phyloP scores from a whole-genome alignment of 345 rosid species.

The Populus alba region DNA sequence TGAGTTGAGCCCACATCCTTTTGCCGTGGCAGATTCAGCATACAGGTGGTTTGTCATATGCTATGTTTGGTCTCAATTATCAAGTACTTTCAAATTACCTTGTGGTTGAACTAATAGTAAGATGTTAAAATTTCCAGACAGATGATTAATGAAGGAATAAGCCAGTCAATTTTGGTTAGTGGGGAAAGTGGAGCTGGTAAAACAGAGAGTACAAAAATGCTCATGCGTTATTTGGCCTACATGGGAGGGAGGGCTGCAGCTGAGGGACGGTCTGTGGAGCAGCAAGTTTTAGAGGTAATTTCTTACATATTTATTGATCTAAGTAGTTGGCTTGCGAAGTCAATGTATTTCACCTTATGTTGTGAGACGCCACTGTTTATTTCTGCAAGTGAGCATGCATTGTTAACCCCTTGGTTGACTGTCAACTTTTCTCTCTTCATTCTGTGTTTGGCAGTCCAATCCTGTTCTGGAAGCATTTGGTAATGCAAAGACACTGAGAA shows the following conservation, averaged over 20 bases:
- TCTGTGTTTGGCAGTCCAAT: conserved; percentile 68
- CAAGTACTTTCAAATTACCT: conserved; percentile 11
- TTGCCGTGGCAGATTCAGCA: conserved; percentile 97
- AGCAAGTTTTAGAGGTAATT: conserved; percentile 89
- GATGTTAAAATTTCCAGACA: conserved; percentile 45
- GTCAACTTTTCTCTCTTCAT: conserved; percentile 2
- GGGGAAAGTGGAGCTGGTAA: conserved; percentile 99
- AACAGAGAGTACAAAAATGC: conserved; percentile 95
- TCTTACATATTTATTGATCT: conserved; percentile 2
- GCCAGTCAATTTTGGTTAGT: conserved; percentile 93
- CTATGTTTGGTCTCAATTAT: conserved; percentile 4
- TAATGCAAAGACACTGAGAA: conserved; percentile 92
- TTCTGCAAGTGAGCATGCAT: conserved; percentile 6
- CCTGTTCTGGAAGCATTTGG: conserved; percentile 99
- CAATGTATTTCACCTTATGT: conserved; percentile 8
- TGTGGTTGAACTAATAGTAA: neutral
- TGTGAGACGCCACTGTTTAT: neutral
- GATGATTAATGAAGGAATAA: conserved; percentile 78
- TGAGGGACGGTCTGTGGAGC: conserved; percentile 93
- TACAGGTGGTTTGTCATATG: conserved; percentile 56
- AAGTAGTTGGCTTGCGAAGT: conserved; percentile 9
- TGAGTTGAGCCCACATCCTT: conserved; percentile 95
- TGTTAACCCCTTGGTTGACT: neutral
- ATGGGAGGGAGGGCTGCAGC: conserved; percentile 92
- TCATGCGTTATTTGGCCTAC: conserved; percentile 93